Base-by-base conservation (phyloP, 306 rosid genomes). In the Hippophae gyantsensis region DNA sequence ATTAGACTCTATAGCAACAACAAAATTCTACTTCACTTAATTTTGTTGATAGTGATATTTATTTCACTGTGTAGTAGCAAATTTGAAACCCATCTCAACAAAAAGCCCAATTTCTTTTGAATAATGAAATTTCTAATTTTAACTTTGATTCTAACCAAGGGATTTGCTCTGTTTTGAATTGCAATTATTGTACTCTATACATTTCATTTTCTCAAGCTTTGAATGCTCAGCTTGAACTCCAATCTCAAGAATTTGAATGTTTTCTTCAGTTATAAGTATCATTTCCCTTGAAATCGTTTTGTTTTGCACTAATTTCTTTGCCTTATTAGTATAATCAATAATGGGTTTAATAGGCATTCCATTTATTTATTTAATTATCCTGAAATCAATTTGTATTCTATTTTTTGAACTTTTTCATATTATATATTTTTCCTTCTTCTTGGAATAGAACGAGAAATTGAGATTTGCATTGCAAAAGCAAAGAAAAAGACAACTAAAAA, bases 221-320 rank as follows among this genome's bases (percentile, higher is more conserved):
- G 11, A 54, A 71, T 18, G 60, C 73, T 7, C 83, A 72, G 65
- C 70, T 78, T 9, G 73, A 75, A 59, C 53, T 64, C 8, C 78
- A 78, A 11, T 60, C 63, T 46, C 81, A 57, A 6, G 79, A 79
- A 62, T 67, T 76, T 7, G 80, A 82, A 48, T 56, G 32, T 74
- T 54, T 82, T 59, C 71, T 82, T 71, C 79, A 74, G 7, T 48
- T 56, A 4, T 85, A 79, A 76, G 89, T 69, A 56, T 14, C 8
- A 3, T 60, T 42, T 54, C 7, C 0, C 8, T 9, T 58, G 10
- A 27, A 12, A 4, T 38, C 50, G 13, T 3, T 46, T 46, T 46
- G 10, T 8, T 8, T 27, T 27, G 38, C 4, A 27, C 4, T 27
- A 27, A 27, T 27, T 27, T 27, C 38, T 27, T 27, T 2, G 38